A percentile compares a stretch with the other conserved stretches of the same genome.
Conservation (phyloP, 352 stramenopile species). For the Globisporangium alternatum region DNA sequence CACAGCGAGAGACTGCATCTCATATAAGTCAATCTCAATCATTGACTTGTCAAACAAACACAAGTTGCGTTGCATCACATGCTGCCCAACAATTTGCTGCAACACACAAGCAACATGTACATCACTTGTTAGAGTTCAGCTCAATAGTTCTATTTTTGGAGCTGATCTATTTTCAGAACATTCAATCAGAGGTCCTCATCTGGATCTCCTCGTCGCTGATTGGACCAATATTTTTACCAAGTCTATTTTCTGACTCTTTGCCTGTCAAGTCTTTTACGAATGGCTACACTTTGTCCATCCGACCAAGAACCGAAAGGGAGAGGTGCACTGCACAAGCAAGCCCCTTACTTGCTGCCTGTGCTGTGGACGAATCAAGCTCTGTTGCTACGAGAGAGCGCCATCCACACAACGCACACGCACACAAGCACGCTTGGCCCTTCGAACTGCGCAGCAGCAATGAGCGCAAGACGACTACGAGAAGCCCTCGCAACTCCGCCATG, state of each 20-base stretch:
- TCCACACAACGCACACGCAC: neutral
- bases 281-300: slow-evolving; percentile 10
- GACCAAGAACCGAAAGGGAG: neutral
- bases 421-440: neutral
- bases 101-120: neutral
- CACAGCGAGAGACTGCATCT: neutral
- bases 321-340: slow-evolving; percentile 1
- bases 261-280: slow-evolving; percentile 2
- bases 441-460: slow-evolving; percentile 22
- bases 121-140: neutral
- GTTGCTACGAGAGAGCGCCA: neutral
- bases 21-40: neutral
- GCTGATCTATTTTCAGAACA: slow-evolving; percentile 7
- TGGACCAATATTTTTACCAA: neutral
- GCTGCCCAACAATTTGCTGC: neutral
- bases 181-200: slow-evolving; percentile 1
- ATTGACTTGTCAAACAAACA: neutral
- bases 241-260: slow-evolving; percentile 3
- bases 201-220: neutral
- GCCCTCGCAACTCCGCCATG: slow-evolving; percentile 19
- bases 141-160: neutral
- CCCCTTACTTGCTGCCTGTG: neutral
- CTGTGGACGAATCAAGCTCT: neutral
- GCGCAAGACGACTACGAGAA: slow-evolving; percentile 32
- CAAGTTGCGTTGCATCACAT: neutral